A percentile compares a stretch with the other conserved stretches of the same genome.
Conservation (phyloP, 2,329 filamentous ascomycete species). For the Stromatinia cepivora region DNA sequence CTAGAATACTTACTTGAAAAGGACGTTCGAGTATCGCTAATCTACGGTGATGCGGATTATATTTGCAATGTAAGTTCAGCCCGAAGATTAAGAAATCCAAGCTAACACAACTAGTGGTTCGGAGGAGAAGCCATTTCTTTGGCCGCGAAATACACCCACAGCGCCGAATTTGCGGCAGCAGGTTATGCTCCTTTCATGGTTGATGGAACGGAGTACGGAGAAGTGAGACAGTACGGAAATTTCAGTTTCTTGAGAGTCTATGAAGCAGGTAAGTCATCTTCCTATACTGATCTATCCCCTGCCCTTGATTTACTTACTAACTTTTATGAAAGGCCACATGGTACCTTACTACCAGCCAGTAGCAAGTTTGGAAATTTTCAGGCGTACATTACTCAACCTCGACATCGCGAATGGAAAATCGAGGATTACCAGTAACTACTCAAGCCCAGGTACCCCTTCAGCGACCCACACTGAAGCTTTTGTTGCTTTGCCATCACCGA, state of each 20-base stretch:
- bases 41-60: slow-evolving; percentile 55
- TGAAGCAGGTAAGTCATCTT: slow-evolving; percentile 27
- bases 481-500: slow-evolving; percentile 29
- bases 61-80: slow-evolving; percentile 30
- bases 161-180: slow-evolving; percentile 51
- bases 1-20: slow-evolving; percentile 49
- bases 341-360: slow-evolving; percentile 37
- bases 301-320: slow-evolving; percentile 6
- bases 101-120: slow-evolving; percentile 42
- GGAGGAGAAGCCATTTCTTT: slow-evolving; percentile 60
- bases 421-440: slow-evolving; percentile 30
- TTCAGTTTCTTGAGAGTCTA: slow-evolving; percentile 37
- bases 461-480: slow-evolving; percentile 32
- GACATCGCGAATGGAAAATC: slow-evolving; percentile 48
- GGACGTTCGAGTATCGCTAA: slow-evolving; percentile 52
- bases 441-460: slow-evolving; percentile 28
- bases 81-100: background rate
- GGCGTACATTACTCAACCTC: slow-evolving; percentile 34
- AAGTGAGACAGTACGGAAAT: slow-evolving; percentile 61
- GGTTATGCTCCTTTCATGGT: slow-evolving; percentile 59
- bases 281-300: background rate
- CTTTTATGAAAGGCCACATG: slow-evolving; percentile 28
- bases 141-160: slow-evolving; percentile 48
- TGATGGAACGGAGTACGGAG: slow-evolving; percentile 54
- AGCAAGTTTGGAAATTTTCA: slow-evolving; percentile 37